Evolutionary conservation across 305 asterid species (phyloP), one percentile per base, ranked within the genome.

Genomic region (Euphrasia arctica): DNA sequence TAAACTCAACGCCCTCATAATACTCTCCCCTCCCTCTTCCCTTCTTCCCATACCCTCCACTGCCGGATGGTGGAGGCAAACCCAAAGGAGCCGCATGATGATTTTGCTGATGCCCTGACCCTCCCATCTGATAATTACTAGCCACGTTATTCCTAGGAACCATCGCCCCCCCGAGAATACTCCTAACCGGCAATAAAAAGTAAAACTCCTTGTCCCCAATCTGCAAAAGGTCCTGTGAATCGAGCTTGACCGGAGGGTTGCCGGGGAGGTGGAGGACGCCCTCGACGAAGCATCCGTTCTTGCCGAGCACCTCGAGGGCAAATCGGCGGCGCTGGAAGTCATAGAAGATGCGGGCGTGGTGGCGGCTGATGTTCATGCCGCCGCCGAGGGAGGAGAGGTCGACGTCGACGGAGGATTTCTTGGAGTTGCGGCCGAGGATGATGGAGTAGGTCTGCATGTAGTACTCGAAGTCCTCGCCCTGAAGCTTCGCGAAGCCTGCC

Each of bases 311-410:
- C 75, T 90, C 99, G 36, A 93, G 88, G 14, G 97, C 96, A 62
- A 93, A 93, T 52, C 96, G 94, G 34, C 96, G 97, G 0, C 93
- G 92, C 22, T 90, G 91, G 74, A 93, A 93, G 80, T 93, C 97
- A 78, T 90, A 93, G 82, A 90, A 90, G 66, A 93, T 90, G 67
- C 95, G 96, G 41, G 99, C 97, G 74, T 93, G 96, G 85, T 88
- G 95, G 72, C 96, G 99, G 70, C 96, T 88, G 78, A 93, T 90
- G 89, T 90, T 93, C 97, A 93, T 90, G 12, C 97, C 97, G 14
- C 99, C 99, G 75, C 97, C 99, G 65, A 93, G 91, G 55, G 99
- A 90, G 51, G 96, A 90, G 77, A 90, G 95, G 71, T 90, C 97
- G 66, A 92, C 94, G 66, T 93, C 97, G 51, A 93, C 98, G 0